These are phyloP conservation scores for Gossypium anomalum DNA, from an alignment of 345 rosid species.

Conservation along the genomic window DNA sequence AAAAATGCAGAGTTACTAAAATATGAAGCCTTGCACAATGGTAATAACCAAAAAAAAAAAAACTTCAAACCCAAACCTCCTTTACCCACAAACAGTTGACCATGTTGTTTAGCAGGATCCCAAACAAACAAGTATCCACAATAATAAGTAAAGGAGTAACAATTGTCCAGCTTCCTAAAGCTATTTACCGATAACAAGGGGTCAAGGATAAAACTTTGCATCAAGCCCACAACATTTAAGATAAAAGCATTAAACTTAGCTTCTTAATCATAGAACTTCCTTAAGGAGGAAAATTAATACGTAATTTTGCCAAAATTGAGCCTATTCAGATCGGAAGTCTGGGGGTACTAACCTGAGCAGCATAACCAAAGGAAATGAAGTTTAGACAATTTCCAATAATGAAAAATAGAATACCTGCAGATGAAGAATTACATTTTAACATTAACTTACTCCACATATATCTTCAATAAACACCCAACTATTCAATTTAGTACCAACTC, in stretches of 20 bases:
- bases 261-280: neutral
- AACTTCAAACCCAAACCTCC: neutral
- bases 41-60: neutral
- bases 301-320: neutral
- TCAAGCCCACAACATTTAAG: neutral
- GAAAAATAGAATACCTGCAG: slow-evolving; percentile 82
- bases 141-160: neutral
- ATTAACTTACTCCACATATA: slow-evolving; percentile 10
- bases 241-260: neutral
- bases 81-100: neutral
- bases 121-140: neutral
- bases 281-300: neutral
- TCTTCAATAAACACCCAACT: neutral
- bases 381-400: slow-evolving; percentile 92
- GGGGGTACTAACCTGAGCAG: slow-evolving; percentile 79
- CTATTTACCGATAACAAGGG: neutral
- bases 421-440: slow-evolving; percentile 22
- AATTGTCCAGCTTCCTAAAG: neutral
- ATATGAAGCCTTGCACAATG: neutral
- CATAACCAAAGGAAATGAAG: slow-evolving; percentile 98
- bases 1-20: neutral
- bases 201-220: neutral
- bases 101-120: neutral
- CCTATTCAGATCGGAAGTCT: slow-evolving; percentile 1
- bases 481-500: slow-evolving; percentile 60